A percentile compares a stretch with the other conserved stretches of the same genome.
These are phyloP conservation scores for Pichia phayaonensis DNA, from an alignment of 805 yeast species.

Conservation along the genomic window DNA sequence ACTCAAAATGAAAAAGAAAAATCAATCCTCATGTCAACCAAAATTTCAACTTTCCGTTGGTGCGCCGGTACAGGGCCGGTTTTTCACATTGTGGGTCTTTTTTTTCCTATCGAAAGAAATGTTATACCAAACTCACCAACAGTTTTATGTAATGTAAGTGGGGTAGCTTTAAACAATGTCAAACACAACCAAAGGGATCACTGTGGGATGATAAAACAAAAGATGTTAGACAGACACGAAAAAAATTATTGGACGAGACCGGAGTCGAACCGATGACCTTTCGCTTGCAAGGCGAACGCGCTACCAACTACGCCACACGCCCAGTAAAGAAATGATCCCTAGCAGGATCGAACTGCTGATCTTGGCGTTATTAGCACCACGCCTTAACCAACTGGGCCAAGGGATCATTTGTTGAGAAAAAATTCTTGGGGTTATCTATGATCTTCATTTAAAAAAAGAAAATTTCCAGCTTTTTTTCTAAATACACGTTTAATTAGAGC, in stretches of 20 bases:
- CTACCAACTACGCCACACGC: conserved; percentile 83
- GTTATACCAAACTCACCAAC: too few relatives aligned
- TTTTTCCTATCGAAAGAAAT: not conserved
- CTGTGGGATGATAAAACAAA: too few relatives aligned
- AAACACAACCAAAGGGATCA: not conserved
- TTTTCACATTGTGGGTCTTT: not conserved
- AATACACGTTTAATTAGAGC: too few relatives aligned
- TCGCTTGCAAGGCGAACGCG: conserved; percentile 79
- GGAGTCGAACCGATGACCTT: conserved; percentile 79
- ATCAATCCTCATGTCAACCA: not conserved
- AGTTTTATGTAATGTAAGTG: too few relatives aligned
- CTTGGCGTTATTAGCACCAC: conserved; percentile 42
- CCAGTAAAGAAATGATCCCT: conserved; percentile 55
- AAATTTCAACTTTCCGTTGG: not conserved
- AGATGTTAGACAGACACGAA: not conserved
- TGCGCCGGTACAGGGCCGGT: conserved; percentile 5
- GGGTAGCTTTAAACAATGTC: too few relatives aligned
- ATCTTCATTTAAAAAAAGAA: too few relatives aligned
- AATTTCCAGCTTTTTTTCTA: too few relatives aligned
- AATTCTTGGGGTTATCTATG: too few relatives aligned
- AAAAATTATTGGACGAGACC: conserved; percentile 50
- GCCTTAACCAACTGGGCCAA: conserved; percentile 41
- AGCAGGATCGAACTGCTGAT: conserved; percentile 87
- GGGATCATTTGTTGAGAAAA: conserved; percentile 24
- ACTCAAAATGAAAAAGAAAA: not conserved